phyloP scores from a whole-genome alignment of 2,329 filamentous ascomycete species.

The Hypoxylon sp. region DNA sequence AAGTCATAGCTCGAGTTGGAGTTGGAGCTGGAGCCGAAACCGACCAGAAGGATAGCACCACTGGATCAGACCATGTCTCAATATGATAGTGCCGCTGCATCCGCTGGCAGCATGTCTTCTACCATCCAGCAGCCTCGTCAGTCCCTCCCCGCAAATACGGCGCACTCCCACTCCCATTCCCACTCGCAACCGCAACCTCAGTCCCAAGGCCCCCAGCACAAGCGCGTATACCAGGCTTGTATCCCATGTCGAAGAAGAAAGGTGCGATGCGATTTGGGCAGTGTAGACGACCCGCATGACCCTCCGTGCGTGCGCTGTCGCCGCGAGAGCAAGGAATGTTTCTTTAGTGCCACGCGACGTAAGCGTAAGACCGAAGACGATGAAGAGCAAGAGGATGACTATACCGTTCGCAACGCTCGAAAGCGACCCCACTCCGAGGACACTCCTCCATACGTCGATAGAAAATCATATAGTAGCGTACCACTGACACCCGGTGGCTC shows the following conservation, averaged over 20 bases:
- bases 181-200: conserved; percentile 31
- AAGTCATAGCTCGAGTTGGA: conserved; percentile 37
- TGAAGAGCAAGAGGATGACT: conserved; percentile 72
- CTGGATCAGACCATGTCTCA: conserved; percentile 45
- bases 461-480: conserved; percentile 64
- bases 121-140: conserved; percentile 40
- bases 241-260: conserved; percentile 74
- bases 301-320: conserved; percentile 95
- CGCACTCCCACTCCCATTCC: conserved; percentile 33
- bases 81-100: conserved; percentile 41
- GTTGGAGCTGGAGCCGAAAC: conserved; percentile 28
- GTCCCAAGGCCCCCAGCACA: conserved; percentile 61
- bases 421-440: conserved; percentile 72
- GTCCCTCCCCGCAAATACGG: conserved; percentile 41
- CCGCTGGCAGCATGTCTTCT: conserved; percentile 40
- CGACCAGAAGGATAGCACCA: conserved; percentile 40
- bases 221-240: conserved; percentile 75
- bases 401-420: conserved; percentile 79
- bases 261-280: conserved; percentile 74
- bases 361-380: conserved; percentile 86
- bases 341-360: conserved; percentile 92
- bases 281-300: conserved; percentile 93
- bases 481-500: conserved; percentile 78
- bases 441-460: conserved; percentile 63
- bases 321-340: conserved; percentile 96